These are phyloP conservation scores for Wickerhamiella qilinensis DNA, from an alignment of 805 yeast species.

Conservation along the genomic window DNA sequence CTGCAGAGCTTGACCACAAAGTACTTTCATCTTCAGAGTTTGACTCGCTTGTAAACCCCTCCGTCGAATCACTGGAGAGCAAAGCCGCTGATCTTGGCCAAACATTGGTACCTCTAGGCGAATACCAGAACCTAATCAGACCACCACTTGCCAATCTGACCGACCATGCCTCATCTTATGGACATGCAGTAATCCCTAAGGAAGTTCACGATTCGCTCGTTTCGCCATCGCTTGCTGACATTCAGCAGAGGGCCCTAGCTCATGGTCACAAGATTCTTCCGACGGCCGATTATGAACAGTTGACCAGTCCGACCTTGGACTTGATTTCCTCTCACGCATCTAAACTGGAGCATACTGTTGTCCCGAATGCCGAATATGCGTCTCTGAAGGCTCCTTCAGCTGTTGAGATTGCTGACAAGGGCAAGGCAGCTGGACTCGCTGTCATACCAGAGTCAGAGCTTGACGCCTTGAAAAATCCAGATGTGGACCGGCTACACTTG, in stretches of 20 bases:
- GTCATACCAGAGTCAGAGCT: background rate
- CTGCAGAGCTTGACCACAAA: background rate
- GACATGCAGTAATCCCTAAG: background rate
- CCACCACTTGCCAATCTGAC: background rate
- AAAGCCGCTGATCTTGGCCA: background rate
- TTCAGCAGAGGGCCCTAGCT: background rate
- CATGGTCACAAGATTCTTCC: background rate
- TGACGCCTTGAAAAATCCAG: background rate
- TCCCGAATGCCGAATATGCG: constrained; percentile 1
- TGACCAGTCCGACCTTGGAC: constrained; percentile 1
- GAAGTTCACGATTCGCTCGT: background rate
- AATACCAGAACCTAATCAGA: background rate
- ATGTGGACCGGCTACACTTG: background rate
- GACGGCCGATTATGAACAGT: background rate
- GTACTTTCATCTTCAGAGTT: background rate
- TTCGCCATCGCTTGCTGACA: background rate
- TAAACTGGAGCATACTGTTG: constrained; percentile 1
- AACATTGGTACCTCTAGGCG: background rate
- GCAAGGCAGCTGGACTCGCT: too few species aligned
- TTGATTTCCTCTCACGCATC: background rate
- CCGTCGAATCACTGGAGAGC: background rate
- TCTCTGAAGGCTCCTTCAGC: background rate
- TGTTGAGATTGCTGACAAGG: background rate
- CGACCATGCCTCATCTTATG: background rate
- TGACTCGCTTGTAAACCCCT: background rate